These are phyloP conservation scores for Parastagonospora nodorum DNA, from an alignment of 2,329 filamentous ascomycete species.

Conservation along the genomic window DNA sequence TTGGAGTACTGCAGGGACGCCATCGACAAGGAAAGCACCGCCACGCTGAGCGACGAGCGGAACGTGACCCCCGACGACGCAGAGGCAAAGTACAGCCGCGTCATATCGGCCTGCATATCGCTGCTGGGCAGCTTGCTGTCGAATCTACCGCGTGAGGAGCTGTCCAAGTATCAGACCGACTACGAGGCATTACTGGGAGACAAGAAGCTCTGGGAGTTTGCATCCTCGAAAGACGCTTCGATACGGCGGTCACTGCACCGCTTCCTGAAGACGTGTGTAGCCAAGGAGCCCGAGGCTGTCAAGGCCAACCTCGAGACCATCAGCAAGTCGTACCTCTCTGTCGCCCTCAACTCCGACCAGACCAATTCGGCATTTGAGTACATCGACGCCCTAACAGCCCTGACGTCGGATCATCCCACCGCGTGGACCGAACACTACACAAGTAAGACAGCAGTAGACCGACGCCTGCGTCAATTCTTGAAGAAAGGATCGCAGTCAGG, in stretches of 20 bases:
- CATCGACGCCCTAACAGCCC: constrained; percentile 65
- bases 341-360: constrained; percentile 75
- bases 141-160: constrained; percentile 54
- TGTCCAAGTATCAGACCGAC: constrained; percentile 63
- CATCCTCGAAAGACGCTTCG: constrained; percentile 60
- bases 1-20: constrained; percentile 82
- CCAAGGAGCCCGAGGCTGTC: constrained; percentile 51
- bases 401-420: constrained; percentile 69
- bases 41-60: constrained; percentile 87
- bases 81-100: constrained; percentile 81
- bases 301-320: constrained; percentile 58
- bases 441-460: constrained; percentile 61
- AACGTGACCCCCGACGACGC: constrained; percentile 84
- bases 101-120: constrained; percentile 65
- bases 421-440: constrained; percentile 74
- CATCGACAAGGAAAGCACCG: constrained; percentile 74
- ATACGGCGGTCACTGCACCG: constrained; percentile 64
- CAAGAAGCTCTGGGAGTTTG: constrained; percentile 65
- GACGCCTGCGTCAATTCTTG: constrained; percentile 72
- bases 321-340: constrained; percentile 72
- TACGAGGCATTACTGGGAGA: constrained; percentile 72
- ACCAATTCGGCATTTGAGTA: constrained; percentile 74
- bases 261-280: constrained; percentile 58
- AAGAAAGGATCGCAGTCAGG: constrained; percentile 85
- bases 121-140: constrained; percentile 60